These are phyloP conservation scores for Vitis rupestris DNA, from an alignment of 164 flowering plant species.

Conservation along the genomic window DNA sequence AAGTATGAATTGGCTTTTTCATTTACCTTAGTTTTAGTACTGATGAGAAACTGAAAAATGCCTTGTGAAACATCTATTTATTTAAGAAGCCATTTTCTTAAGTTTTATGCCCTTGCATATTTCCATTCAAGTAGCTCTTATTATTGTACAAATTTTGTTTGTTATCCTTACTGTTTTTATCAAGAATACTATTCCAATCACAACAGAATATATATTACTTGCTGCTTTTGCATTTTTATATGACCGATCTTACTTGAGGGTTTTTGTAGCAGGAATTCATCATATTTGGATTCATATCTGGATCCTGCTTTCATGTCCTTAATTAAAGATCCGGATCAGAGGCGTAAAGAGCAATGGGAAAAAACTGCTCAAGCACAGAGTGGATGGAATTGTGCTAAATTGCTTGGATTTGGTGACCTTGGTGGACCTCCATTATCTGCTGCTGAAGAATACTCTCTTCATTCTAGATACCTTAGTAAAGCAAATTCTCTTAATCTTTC, in stretches of 20 bases:
- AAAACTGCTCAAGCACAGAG: slow-evolving; percentile 76
- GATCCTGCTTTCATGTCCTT: slow-evolving; percentile 99
- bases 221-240: not conserved
- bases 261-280: slow-evolving; percentile 55
- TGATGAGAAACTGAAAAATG: too few relatives aligned
- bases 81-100: too few relatives aligned
- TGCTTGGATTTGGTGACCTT: slow-evolving; percentile 96
- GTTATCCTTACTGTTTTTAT: not conserved
- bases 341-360: slow-evolving; percentile 89
- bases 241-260: not conserved
- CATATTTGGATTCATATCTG: slow-evolving; percentile 79
- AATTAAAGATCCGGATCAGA: slow-evolving; percentile 94
- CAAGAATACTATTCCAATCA: too few relatives aligned
- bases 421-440: slow-evolving; percentile 87
- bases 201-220: not conserved
- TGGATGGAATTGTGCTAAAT: slow-evolving; percentile 78
- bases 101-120: too few relatives aligned
- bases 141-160: not conserved
- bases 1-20: too few relatives aligned
- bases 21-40: too few relatives aligned
- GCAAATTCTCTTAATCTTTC: slow-evolving; percentile 93
- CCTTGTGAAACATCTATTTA: too few relatives aligned
- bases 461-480: slow-evolving; percentile 93
- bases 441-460: slow-evolving; percentile 95
- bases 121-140: too few relatives aligned